A percentile compares a stretch with the other conserved stretches of the same genome.
phyloP scores from a whole-genome alignment of 768 basidiomycete species.

The Rhodotorula paludigena region DNA sequence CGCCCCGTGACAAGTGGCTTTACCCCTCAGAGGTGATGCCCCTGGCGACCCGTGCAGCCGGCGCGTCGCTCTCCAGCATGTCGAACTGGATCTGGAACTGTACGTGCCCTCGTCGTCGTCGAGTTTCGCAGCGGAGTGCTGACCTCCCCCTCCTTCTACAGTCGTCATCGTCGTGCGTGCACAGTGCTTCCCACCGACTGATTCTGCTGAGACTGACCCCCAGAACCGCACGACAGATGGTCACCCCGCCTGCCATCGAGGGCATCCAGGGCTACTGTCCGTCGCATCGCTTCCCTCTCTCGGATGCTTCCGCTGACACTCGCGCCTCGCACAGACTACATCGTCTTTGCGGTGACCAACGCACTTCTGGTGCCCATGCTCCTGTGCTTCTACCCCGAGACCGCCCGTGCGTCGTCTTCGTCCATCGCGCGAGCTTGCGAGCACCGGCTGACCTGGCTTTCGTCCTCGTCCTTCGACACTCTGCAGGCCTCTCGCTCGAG shows the following conservation, averaged over 20 bases:
- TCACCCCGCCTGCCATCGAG: neutral
- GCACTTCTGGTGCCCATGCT: constrained; percentile 30
- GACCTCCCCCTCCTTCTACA: neutral
- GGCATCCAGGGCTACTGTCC: constrained; percentile 3
- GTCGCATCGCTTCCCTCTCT: neutral
- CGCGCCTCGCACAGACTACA: constrained; percentile 1
- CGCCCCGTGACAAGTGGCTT: neutral
- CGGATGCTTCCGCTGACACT: neutral
- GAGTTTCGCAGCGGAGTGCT: neutral
- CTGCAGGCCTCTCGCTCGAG: constrained; percentile 29
- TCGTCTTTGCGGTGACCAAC: constrained; percentile 35
- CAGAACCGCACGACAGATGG: no score
- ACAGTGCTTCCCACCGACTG: no score
- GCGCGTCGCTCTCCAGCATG: constrained; percentile 11
- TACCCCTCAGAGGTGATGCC: constrained; percentile 17
- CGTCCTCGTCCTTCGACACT: neutral
- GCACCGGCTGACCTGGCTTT: neutral
- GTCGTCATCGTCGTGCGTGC: constrained; percentile 11
- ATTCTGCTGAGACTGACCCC: no score
- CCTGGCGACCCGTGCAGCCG: constrained; percentile 22
- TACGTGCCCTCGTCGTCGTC: neutral
- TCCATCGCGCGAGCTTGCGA: no score
- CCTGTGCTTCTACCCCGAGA: constrained; percentile 38
- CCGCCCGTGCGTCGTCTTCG: constrained; percentile 17
- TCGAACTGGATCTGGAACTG: constrained; percentile 14